A percentile compares a stretch with the other conserved stretches of the same genome.
These are phyloP conservation scores for Peronosclerospora sorghi DNA, from an alignment of 352 stramenopile genomes.

Conservation along the genomic window DNA sequence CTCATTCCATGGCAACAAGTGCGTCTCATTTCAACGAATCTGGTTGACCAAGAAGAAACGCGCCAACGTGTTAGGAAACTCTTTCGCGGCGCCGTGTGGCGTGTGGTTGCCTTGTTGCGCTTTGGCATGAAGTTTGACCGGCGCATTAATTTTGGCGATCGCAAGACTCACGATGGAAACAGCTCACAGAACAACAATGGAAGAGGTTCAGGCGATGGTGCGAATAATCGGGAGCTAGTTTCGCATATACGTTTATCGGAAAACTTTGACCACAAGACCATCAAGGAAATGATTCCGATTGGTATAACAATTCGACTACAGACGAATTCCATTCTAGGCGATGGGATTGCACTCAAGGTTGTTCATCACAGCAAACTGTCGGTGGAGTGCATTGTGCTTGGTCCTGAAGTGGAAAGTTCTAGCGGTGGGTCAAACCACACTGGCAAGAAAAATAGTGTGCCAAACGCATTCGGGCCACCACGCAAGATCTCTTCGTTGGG, in stretches of 20 bases:
- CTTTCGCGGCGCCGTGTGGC: constrained; percentile 77
- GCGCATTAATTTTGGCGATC: constrained; percentile 64
- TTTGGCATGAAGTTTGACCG: constrained; percentile 85
- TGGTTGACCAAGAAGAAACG: constrained; percentile 79
- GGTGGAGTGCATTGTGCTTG: constrained; percentile 74
- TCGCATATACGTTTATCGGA: constrained; percentile 79
- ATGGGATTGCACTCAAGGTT: constrained; percentile 67
- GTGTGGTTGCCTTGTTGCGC: constrained; percentile 73
- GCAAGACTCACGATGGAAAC: constrained; percentile 28
- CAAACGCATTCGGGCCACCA: constrained; percentile 16
- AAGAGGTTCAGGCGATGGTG: constrained; percentile 7
- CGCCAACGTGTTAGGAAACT: constrained; percentile 70
- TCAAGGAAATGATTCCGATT: constrained; percentile 84
- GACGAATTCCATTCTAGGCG: constrained; percentile 65
- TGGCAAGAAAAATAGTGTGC: constrained; percentile 4
- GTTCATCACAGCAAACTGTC: constrained; percentile 77
- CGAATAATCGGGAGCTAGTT: constrained; percentile 34
- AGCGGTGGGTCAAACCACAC: not conserved
- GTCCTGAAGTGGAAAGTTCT: constrained; percentile 21
- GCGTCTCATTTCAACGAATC: constrained; percentile 78
- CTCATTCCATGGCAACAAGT: constrained; percentile 65
- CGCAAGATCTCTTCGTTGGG: constrained; percentile 26
- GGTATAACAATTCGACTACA: constrained; percentile 74
- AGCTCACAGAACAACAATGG: constrained; percentile 4
- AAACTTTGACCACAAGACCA: constrained; percentile 85